A percentile compares a stretch with the other conserved stretches of the same genome.
Conservation (phyloP, 2,329 filamentous ascomycete genomes). For the Ophiostoma perfectum region DNA sequence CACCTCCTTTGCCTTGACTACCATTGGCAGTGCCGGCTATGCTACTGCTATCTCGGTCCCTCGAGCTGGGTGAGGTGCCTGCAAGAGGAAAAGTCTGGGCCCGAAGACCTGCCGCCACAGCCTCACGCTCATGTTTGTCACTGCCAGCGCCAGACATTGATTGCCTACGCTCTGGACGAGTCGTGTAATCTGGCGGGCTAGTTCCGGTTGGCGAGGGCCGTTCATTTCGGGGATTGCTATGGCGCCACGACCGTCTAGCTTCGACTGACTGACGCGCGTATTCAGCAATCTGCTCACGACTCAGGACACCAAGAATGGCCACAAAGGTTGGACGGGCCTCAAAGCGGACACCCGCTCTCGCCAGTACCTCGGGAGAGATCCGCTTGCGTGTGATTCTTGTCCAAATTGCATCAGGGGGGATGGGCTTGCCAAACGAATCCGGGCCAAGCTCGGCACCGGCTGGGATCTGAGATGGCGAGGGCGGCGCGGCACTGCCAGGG, state of each 20-base stretch:
- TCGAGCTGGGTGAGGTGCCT: not conserved
- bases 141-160: conserved; percentile 23
- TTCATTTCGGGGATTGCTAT: not conserved
- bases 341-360: conserved; percentile 51
- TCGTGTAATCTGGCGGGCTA: not conserved
- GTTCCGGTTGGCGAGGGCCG: not conserved
- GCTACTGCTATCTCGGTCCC: not conserved
- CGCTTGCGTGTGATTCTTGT: conserved; percentile 52
- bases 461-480: conserved; percentile 23
- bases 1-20: conserved; percentile 24
- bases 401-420: conserved; percentile 54
- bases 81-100: conserved; percentile 19
- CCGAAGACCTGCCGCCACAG: not conserved
- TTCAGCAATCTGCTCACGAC: conserved; percentile 46
- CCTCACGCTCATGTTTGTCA: not conserved
- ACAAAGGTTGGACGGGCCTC: conserved; percentile 57
- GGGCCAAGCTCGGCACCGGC: conserved; percentile 36
- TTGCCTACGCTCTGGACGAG: conserved; percentile 7
- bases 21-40: conserved; percentile 17
- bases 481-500: conserved; percentile 25
- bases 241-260: conserved; percentile 35
- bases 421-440: conserved; percentile 52
- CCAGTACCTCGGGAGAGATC: conserved; percentile 54
- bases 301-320: conserved; percentile 53
- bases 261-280: conserved; percentile 47